Conservation (phyloP, 768 basidiomycete genomes). For the Kwoniella dejecticola region DNA sequence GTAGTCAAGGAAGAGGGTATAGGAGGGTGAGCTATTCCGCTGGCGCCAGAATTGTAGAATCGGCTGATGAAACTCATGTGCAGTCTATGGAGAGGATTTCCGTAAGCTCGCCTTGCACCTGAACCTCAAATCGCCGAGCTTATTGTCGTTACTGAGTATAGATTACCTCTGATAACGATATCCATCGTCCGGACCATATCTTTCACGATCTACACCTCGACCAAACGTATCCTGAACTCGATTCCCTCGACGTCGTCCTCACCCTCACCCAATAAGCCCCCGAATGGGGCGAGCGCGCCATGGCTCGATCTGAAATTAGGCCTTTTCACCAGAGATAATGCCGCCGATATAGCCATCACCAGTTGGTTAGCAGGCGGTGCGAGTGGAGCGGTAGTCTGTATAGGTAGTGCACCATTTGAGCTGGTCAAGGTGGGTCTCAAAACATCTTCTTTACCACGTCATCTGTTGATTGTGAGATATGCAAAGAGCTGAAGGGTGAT, state of each 20-base stretch:
- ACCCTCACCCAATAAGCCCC: neutral
- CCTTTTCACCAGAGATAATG: conserved; percentile 38
- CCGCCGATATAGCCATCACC: conserved; percentile 69
- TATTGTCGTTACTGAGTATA: neutral
- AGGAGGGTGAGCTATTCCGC: conserved; percentile 69
- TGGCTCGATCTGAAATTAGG: conserved; percentile 38
- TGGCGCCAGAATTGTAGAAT: neutral
- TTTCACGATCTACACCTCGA: conserved; percentile 54
- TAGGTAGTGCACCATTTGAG: conserved; percentile 90
- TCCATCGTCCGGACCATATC: conserved; percentile 78
- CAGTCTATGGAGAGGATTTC: conserved; percentile 53
- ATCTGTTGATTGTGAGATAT: no score
- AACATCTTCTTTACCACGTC: no score
- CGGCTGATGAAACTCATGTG: neutral
- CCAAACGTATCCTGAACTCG: conserved; percentile 49
- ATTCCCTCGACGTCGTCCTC: conserved; percentile 14
- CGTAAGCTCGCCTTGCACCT: conserved; percentile 20
- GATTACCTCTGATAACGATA: conserved; percentile 92
- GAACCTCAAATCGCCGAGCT: neutral
- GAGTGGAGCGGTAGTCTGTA: conserved; percentile 84
- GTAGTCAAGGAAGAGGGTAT: conserved; percentile 56
- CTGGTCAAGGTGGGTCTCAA: conserved; percentile 77
- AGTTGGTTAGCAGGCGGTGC: conserved; percentile 84
- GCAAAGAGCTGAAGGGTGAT: neutral
- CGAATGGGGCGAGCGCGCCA: conserved; percentile 6